Base-by-base conservation (phyloP, 176 grass and related monocot genomes). In the Hordeum marinum region DNA sequence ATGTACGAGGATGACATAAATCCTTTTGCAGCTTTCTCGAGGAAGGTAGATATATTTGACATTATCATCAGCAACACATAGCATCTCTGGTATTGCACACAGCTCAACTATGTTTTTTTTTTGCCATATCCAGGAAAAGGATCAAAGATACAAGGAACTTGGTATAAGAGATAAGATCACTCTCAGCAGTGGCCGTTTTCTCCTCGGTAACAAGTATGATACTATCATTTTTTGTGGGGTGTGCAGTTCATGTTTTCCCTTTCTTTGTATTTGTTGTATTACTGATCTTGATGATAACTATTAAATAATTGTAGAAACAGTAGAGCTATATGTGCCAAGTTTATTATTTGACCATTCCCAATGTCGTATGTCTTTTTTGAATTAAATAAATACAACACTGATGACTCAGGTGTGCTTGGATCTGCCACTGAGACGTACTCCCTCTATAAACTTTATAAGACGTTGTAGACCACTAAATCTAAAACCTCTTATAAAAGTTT, bases 1-100 rank as follows among this genome's bases (percentile, higher is more conserved):
- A 96, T 99, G 88, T 99, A 99, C 18, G 97, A 99, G 88, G 97
- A 99, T 80, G 97, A 99, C 73, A 99, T 99, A 89, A 99, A 99
- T 83, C 97, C 97, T 29, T 99, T 99, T 99, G 97, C 97, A 72
- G 96, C 96, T 78, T 99, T 99, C 89, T 99, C 96, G 12, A 99
- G 92, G 82, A 99, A 99, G 96, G 96, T 72, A 69, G 10, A 62
- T 17, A 84, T 83, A 43, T 59, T 72, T 43, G 60, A 21, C 61
- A 63, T 59, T 59, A 62, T 63, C 18, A 57, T 39, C 58, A 75
- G 3, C 4, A 68, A 62, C 27, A 72, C 23, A 35, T 89, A 34
- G 40, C 48, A 55, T 68, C 27, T 79, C 27, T 80, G 79, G 11
- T 81, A 85, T 86, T 68, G 37, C n/a, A 74, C 34, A 41, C 45